Evolutionary conservation across 371 early-diverging fungal species (phyloP).

Genomic region (Choanephora cucurbitarum): DNA sequence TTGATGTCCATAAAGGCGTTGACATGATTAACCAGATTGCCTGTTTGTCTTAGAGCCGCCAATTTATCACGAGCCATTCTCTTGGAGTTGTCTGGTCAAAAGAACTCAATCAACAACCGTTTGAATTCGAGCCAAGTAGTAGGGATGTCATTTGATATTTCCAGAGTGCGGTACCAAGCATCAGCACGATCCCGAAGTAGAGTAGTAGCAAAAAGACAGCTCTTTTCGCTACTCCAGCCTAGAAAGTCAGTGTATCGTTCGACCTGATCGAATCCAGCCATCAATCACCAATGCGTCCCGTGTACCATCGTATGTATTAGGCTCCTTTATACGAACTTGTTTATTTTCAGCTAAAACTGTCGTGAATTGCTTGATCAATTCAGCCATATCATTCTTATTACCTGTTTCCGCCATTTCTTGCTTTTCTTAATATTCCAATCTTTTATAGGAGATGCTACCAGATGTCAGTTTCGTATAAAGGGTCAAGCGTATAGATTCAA

Average conservation of each 20-base stretch:
- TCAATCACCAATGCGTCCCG: not conserved
- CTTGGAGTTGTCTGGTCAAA: slow-evolving; percentile 9
- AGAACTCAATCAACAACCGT: not conserved
- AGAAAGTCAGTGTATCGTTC: not conserved
- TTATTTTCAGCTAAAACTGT: not conserved
- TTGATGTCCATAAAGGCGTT: slow-evolving; percentile 9
- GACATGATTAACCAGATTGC: slow-evolving; percentile 4
- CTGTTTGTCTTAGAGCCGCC: slow-evolving; percentile 8
- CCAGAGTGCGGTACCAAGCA: not conserved
- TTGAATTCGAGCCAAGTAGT: not conserved
- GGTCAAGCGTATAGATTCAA: no score
- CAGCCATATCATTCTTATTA: not conserved
- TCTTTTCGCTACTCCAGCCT: not conserved
- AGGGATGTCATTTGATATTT: not conserved
- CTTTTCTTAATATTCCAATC: no score
- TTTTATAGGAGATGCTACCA: no score
- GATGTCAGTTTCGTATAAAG: no score
- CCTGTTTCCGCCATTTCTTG: no score
- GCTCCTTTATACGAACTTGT: not conserved
- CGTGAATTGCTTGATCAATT: not conserved
- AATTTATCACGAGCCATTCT: slow-evolving; percentile 10
- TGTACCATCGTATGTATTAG: not conserved
- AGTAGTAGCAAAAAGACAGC: not conserved
- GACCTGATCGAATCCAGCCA: not conserved
- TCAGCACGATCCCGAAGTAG: not conserved